Evolutionary conservation across 257 asterid genomes (phyloP).

Genomic region (Solanum chilense): DNA sequence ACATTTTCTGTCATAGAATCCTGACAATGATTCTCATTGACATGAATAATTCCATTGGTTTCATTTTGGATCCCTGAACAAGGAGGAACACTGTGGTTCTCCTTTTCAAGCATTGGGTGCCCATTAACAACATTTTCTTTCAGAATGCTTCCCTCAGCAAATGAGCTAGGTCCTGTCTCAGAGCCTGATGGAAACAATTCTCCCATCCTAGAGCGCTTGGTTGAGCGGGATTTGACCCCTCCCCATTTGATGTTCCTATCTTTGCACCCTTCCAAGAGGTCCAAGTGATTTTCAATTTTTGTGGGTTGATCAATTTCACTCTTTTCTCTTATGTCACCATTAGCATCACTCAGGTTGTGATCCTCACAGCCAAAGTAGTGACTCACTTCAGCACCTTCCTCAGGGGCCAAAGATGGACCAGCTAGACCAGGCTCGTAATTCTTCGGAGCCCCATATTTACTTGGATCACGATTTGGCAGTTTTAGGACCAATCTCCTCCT

Average conservation of each 20-base stretch:
- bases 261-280: conserved; percentile 67
- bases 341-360: conserved; percentile 11
- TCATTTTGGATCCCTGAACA: conserved; percentile 24
- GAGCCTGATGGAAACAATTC: conserved; percentile 34
- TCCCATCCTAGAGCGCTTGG: conserved; percentile 61
- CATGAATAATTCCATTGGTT: conserved; percentile 18
- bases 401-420: conserved; percentile 39
- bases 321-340: conserved; percentile 26
- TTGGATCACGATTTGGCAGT: conserved; percentile 67
- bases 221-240: conserved; percentile 74
- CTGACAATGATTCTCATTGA: conserved; percentile 14
- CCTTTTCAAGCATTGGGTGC: conserved; percentile 20
- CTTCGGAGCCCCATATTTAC: conserved; percentile 24
- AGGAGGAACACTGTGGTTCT: conserved; percentile 13
- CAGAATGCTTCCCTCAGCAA: conserved; percentile 22
- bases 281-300: conserved; percentile 26
- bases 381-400: conserved; percentile 16
- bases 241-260: conserved; percentile 74
- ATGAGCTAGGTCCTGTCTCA: conserved; percentile 27
- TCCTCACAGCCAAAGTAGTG: conserved; percentile 16
- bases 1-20: conserved; percentile 13
- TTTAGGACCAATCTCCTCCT: conserved; percentile 71
- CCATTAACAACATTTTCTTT: conserved; percentile 31
- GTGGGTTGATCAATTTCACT: conserved; percentile 19
- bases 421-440: conserved; percentile 23